Evolutionary conservation across 2,329 filamentous ascomycete species (phyloP).

Genomic region (Rutstroemia sydowiana): DNA sequence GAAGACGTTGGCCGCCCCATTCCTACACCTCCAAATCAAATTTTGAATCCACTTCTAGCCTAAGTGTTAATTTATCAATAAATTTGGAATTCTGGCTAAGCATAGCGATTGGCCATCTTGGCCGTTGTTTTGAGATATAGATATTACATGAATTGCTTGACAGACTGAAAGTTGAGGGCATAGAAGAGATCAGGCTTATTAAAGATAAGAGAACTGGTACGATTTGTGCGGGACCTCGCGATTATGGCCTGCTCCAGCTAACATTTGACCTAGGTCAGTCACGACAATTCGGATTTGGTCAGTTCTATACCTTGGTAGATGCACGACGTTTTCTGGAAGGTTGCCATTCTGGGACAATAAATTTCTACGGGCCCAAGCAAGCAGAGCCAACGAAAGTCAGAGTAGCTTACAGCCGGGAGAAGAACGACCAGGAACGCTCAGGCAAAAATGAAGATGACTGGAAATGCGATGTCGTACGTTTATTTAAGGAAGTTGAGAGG

Average conservation of each 20-base stretch:
- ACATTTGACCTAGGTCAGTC: constrained; percentile 38
- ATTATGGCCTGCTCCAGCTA: constrained; percentile 13
- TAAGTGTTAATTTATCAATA: constrained; percentile 29
- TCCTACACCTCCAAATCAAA: constrained; percentile 19
- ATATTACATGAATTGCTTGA: constrained; percentile 47
- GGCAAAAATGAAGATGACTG: constrained; percentile 46
- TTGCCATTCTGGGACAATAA: constrained; percentile 36
- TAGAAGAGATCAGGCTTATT: constrained; percentile 51
- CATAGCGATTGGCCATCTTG: constrained; percentile 28
- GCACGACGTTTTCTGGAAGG: constrained; percentile 46
- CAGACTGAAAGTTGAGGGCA: constrained; percentile 41
- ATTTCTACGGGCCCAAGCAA: constrained; percentile 38
- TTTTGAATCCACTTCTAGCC: constrained; percentile 21
- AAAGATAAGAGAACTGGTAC: constrained; percentile 50
- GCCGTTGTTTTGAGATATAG: constrained; percentile 36
- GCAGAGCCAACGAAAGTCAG: constrained; percentile 31
- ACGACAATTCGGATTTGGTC: constrained; percentile 48
- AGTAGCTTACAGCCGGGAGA: constrained; percentile 46
- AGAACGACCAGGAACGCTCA: constrained; percentile 40
- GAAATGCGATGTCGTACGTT: constrained; percentile 44
- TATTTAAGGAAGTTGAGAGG: background rate
- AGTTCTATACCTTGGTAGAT: constrained; percentile 41
- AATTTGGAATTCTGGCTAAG: constrained; percentile 32
- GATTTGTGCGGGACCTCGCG: constrained; percentile 11
- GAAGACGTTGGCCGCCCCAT: constrained; percentile 43